A percentile compares a stretch with the other conserved stretches of the same genome.
These are phyloP conservation scores for Thraustochytrium sp. DNA, from an alignment of 352 stramenopile species.

Conservation along the genomic window DNA sequence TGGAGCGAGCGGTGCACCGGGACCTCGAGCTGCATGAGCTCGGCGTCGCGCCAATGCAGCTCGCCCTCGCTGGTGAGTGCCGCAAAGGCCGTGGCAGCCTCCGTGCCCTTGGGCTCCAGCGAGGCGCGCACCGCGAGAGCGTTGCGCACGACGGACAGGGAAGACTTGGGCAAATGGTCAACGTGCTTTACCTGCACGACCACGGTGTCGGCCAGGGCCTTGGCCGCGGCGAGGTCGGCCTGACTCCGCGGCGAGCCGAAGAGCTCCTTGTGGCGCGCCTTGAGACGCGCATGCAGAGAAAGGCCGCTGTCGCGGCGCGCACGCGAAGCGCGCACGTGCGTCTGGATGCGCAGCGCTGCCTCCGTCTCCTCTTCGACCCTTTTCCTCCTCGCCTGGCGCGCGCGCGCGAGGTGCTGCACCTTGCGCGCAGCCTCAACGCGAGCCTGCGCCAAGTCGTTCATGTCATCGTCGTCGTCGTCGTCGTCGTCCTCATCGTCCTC, in stretches of 20 bases:
- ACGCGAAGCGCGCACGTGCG: neutral
- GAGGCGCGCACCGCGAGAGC: neutral
- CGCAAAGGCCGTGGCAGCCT: neutral
- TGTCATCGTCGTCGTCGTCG: too few relatives aligned
- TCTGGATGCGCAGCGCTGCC: neutral
- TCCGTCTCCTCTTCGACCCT: neutral
- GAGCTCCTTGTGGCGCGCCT: neutral
- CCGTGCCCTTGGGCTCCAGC: neutral
- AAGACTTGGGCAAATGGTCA: too few relatives aligned
- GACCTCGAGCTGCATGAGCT: neutral
- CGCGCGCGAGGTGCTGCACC: too few relatives aligned
- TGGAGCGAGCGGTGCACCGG: neutral
- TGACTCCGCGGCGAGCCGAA: too few relatives aligned
- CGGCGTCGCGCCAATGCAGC: neutral
- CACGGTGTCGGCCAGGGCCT: too few relatives aligned
- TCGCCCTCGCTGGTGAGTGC: neutral
- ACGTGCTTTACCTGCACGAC: too few relatives aligned
- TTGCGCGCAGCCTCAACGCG: too few relatives aligned
- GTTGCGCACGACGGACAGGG: too few relatives aligned
- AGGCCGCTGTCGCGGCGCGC: neutral
- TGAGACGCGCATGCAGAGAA: neutral
- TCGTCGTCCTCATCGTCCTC: neutral
- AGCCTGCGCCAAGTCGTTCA: too few relatives aligned
- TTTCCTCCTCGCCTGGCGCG: neutral
- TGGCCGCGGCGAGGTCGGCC: too few relatives aligned